Evolutionary conservation across 1,284 basidiomycete genomes (phyloP), one percentile per base, ranked within the genome.

Genomic region (Xerocomus tenax): DNA sequence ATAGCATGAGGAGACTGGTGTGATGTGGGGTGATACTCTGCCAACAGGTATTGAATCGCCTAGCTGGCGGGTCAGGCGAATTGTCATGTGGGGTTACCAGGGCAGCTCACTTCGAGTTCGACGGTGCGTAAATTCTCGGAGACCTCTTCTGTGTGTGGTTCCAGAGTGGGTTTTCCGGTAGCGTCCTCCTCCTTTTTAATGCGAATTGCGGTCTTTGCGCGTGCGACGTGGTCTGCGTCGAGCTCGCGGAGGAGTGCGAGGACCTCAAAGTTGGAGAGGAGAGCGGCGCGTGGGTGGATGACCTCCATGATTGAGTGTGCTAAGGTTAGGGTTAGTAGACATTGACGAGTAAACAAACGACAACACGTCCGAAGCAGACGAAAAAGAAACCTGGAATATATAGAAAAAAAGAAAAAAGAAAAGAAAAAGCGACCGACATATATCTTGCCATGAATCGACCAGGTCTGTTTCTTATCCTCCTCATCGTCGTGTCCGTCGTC

Each of bases 201-300:
- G 43, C 81, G 76, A 5, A 82, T 59, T 8, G 82, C 74, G 4
- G 78, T 74, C 58, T 82, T 82, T 30, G 81, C 75, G 34, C 79
- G 76, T 1, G 78, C 72, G 38, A 89, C 68, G 60, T 87, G 79
- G 56, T 90, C 82, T 21, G 71, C 75, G 65, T 92, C 87, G 44
- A 89, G 80, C 48, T 86, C 81, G 39, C 81, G 77, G 49, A 96
- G 80, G 51, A 93, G 78, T 16, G 76, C 64, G 38, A 95, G 74
- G 54, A 96, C 91, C 69, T 97, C 93, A 61, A 77, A 82, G 70
- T 94, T 92, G 38, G 87, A 84, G 10, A 94, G 76, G 49, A 93
- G 79, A 8, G 87, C 87, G 5, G 89, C 77, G 35, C 88, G 79
- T 16, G 82, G 68, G 55, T 86, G 84, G 50, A 94, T 61, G 52